Conservation (phyloP, 2,329 filamentous ascomycete genomes). For the Penicillium sp. region DNA sequence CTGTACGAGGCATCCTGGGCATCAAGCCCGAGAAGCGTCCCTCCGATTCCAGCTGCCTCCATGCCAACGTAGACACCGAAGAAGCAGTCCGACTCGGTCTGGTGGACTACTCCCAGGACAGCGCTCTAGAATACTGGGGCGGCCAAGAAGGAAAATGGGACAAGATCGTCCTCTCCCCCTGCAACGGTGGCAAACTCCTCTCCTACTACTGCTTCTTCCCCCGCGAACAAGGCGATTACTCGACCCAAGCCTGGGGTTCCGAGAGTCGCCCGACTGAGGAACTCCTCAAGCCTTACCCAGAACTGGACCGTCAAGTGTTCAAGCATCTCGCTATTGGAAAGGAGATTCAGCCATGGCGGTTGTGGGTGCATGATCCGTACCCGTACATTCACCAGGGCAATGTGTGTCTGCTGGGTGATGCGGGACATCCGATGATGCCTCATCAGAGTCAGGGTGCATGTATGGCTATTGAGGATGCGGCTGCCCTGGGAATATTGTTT, state of each 20-base stretch:
- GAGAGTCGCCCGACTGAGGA: conserved; percentile 59
- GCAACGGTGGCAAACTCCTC: conserved; percentile 66
- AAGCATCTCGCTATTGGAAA: conserved; percentile 62
- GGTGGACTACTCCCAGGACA: conserved; percentile 64
- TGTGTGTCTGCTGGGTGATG: conserved; percentile 66
- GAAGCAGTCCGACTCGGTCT: conserved; percentile 64
- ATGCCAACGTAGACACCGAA: conserved; percentile 65
- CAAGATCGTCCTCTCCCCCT: conserved; percentile 72
- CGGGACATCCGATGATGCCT: conserved; percentile 70
- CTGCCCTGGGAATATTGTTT: conserved; percentile 65
- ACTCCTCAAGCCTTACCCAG: conserved; percentile 62
- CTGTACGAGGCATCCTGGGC: conserved; percentile 66
- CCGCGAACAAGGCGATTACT: conserved; percentile 62
- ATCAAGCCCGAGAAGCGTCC: conserved; percentile 63
- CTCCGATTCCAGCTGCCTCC: conserved; percentile 64
- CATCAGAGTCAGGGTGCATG: conserved; percentile 71
- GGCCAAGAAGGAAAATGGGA: conserved; percentile 63
- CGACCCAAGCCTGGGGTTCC: conserved; percentile 62
- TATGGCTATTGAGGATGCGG: conserved; percentile 70
- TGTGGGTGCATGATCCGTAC: conserved; percentile 69
- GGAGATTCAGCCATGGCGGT: conserved; percentile 67
- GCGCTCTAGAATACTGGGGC: conserved; percentile 71
- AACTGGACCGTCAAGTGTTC: conserved; percentile 62
- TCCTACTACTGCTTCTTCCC: conserved; percentile 75
- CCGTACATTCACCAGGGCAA: conserved; percentile 57